phyloP scores from a whole-genome alignment of 345 rosid species.

The Stellera chamaejasme region DNA sequence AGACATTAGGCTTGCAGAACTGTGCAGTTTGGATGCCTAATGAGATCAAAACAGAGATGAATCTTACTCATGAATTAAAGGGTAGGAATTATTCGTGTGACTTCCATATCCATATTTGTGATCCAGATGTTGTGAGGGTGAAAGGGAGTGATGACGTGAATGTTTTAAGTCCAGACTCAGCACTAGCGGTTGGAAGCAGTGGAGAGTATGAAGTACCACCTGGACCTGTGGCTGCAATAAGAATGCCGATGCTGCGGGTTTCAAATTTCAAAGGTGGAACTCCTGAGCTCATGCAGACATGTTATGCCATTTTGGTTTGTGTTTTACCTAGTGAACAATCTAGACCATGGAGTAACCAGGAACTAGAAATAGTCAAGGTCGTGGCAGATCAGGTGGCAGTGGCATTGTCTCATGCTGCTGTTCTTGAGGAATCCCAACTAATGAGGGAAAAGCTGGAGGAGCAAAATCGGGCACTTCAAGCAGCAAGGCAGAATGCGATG shows the following conservation, averaged over 20 bases:
- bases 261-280: slow-evolving; percentile 87
- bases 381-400: slow-evolving; percentile 98
- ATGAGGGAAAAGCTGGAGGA: slow-evolving; percentile 88
- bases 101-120: slow-evolving; percentile 42
- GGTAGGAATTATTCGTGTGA: slow-evolving; percentile 34
- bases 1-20: slow-evolving; percentile 74
- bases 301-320: slow-evolving; percentile 75
- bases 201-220: slow-evolving; percentile 39
- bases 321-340: slow-evolving; percentile 65
- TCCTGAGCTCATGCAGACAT: slow-evolving; percentile 57
- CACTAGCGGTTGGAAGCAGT: slow-evolving; percentile 53
- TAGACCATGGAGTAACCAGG: slow-evolving; percentile 74
- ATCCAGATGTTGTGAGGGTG: slow-evolving; percentile 62
- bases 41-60: slow-evolving; percentile 48
- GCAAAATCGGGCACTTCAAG: slow-evolving; percentile 79
- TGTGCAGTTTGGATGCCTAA: slow-evolving; percentile 98
- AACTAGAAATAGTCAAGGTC: slow-evolving; percentile 79
- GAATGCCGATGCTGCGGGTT: slow-evolving; percentile 94
- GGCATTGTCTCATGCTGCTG: slow-evolving; percentile 94
- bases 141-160: slow-evolving; percentile 52
- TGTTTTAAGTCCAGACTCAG: slow-evolving; percentile 49
- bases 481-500: slow-evolving; percentile 58
- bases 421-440: slow-evolving; percentile 88
- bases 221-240: slow-evolving; percentile 81
- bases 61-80: slow-evolving; percentile 62